Percentiles rank a stretch among this genome's conserved stretches.
phyloP scores from a whole-genome alignment of 2,329 filamentous ascomycete species.

The Aspergillus aculeatinus region DNA sequence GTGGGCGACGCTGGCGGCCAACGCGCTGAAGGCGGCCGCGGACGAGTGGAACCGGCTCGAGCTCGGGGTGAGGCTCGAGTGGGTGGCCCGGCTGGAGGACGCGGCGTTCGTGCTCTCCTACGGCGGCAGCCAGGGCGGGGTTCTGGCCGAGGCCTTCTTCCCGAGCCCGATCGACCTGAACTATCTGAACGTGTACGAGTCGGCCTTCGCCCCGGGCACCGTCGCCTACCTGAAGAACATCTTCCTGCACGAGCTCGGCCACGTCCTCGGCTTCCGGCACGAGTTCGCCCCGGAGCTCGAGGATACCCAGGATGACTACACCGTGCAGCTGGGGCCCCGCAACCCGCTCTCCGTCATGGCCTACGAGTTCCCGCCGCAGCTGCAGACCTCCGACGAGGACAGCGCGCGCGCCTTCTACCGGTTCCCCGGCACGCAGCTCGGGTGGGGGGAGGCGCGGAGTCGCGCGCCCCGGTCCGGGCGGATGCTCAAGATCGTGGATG shows the following conservation, averaged over 20 bases:
- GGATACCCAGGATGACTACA: not conserved
- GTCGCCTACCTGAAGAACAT: conserved; percentile 11
- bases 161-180: conserved; percentile 5
- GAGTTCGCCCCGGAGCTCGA: conserved; percentile 11
- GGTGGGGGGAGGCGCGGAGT: not conserved
- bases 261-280: conserved; percentile 11
- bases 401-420: conserved; percentile 5
- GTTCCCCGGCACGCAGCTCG: conserved; percentile 1
- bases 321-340: conserved; percentile 9
- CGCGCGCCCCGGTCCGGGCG: too few relatives aligned
- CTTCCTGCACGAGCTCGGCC: conserved; percentile 13
- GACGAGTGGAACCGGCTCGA: conserved; percentile 9
- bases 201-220: conserved; percentile 7
- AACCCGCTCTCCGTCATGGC: conserved; percentile 10
- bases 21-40: conserved; percentile 5
- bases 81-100: conserved; percentile 2
- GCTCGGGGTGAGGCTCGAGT: conserved; percentile 4
- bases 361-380: conserved; percentile 7
- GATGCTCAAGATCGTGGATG: too few relatives aligned
- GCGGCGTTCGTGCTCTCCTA: conserved; percentile 9
- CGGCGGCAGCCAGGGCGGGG: not conserved
- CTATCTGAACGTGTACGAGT: conserved; percentile 13
- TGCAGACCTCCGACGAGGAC: conserved; percentile 4
- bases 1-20: conserved; percentile 1
- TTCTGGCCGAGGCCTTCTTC: conserved; percentile 8